These are phyloP conservation scores for Fimicolochytrium jonesii DNA, from an alignment of 192 early-diverging fungal species.

Conservation along the genomic window DNA sequence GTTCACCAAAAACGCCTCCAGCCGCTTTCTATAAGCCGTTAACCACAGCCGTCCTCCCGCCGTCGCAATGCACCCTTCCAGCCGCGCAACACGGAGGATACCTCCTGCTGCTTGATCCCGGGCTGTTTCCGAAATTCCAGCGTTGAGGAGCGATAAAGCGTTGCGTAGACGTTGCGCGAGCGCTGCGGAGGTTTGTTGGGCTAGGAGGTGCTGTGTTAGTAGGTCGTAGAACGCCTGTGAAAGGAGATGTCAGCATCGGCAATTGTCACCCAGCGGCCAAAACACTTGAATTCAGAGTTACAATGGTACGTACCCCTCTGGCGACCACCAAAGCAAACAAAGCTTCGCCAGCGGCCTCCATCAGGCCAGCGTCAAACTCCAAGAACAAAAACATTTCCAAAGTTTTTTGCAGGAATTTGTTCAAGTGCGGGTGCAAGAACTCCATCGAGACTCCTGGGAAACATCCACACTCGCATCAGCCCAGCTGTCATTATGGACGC, in stretches of 20 bases:
- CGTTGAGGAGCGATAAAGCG: slow-evolving; percentile 44
- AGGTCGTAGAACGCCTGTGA: slow-evolving; percentile 40
- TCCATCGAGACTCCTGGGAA: slow-evolving; percentile 15
- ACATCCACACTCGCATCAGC: slow-evolving; percentile 17
- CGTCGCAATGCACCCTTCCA: slow-evolving; percentile 21
- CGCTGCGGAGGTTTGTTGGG: slow-evolving; percentile 37
- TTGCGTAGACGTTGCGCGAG: slow-evolving; percentile 37
- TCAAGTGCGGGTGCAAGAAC: slow-evolving; percentile 37
- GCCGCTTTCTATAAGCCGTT: slow-evolving; percentile 39
- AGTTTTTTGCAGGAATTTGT: slow-evolving; percentile 48
- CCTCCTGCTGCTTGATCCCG: slow-evolving; percentile 29
- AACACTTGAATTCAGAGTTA: neutral
- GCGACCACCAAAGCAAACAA: slow-evolving; percentile 54
- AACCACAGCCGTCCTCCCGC: slow-evolving; percentile 23
- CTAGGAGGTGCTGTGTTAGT: slow-evolving; percentile 51
- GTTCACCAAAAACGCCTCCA: slow-evolving; percentile 58
- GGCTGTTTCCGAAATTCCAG: slow-evolving; percentile 28
- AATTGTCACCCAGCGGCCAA: slow-evolving; percentile 7
- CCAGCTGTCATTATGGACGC: neutral
- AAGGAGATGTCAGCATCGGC: neutral
- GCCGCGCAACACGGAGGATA: slow-evolving; percentile 1
- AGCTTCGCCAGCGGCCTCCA: slow-evolving; percentile 58
- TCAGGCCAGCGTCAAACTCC: slow-evolving; percentile 56
- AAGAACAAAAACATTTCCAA: slow-evolving; percentile 60
- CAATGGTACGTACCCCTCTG: slow-evolving; percentile 33